phyloP scores from a whole-genome alignment of 2,329 filamentous ascomycete species.

The Davidsoniella virescens region DNA sequence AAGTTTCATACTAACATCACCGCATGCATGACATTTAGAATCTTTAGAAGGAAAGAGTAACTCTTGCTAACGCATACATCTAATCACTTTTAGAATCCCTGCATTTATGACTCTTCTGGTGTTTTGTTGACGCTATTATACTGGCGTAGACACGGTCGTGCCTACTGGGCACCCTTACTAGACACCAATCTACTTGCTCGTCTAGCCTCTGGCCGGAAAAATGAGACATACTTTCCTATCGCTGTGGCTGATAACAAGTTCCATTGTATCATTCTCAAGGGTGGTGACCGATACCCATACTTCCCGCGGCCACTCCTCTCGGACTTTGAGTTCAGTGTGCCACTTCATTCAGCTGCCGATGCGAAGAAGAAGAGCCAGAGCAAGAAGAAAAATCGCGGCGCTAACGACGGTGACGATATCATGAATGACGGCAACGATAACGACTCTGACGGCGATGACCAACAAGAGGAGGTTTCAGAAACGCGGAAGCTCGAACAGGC shows the following conservation, averaged over 20 bases:
- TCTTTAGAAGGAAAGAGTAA: too few species aligned
- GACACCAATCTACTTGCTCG: slow-evolving; percentile 76
- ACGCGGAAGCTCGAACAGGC: slow-evolving; percentile 57
- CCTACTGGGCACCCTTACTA: slow-evolving; percentile 79
- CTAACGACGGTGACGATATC: slow-evolving; percentile 20
- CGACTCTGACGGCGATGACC: slow-evolving; percentile 21
- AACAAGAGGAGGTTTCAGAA: slow-evolving; percentile 26
- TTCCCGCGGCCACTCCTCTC: slow-evolving; percentile 79
- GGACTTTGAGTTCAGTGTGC: slow-evolving; percentile 85
- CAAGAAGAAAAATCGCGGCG: slow-evolving; percentile 20
- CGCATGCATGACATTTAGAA: too few species aligned
- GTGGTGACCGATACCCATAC: slow-evolving; percentile 81
- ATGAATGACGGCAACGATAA: slow-evolving; percentile 18
- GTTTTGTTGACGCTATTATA: slow-evolving; percentile 76
- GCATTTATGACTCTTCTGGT: slow-evolving; percentile 87
- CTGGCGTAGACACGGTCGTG: slow-evolving; percentile 75
- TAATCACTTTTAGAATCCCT: slow-evolving; percentile 51
- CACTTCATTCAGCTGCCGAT: slow-evolving; percentile 32
- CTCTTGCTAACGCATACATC: slow-evolving; percentile 5
- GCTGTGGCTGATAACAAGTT: slow-evolving; percentile 84
- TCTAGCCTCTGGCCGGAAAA: slow-evolving; percentile 67
- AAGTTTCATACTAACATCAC: slow-evolving; percentile 22
- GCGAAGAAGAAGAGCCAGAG: slow-evolving; percentile 14
- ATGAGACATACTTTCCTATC: slow-evolving; percentile 87
- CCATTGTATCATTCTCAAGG: slow-evolving; percentile 98